Conservation (phyloP, 2,329 filamentous ascomycete species). For the Colletotrichum tabaci region DNA sequence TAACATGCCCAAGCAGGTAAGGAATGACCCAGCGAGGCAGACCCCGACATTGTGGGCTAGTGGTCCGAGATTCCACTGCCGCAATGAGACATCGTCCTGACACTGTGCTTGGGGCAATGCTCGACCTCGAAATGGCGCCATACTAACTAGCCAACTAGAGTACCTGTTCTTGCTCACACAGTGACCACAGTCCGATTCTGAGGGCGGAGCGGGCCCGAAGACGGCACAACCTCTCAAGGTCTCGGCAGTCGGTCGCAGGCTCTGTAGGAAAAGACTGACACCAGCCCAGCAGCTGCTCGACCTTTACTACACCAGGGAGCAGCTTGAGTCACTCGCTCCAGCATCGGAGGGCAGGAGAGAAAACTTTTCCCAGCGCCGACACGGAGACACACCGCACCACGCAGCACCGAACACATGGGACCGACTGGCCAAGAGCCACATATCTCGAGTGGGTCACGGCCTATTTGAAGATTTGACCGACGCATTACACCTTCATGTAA, state of each 20-base stretch:
- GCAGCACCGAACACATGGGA: not conserved
- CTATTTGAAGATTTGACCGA: slow-evolving; percentile 17
- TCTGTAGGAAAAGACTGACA: not conserved
- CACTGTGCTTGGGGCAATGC: not conserved
- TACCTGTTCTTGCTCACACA: slow-evolving; percentile 13
- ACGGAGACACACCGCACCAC: slow-evolving; percentile 2
- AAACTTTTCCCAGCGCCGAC: slow-evolving; percentile 15
- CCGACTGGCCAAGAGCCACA: slow-evolving; percentile 15
- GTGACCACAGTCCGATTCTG: not conserved
- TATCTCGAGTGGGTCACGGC: slow-evolving; percentile 8
- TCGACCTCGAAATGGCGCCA: not conserved
- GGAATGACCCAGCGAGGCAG: slow-evolving; percentile 15
- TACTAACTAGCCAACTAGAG: not conserved
- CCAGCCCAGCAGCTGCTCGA: not conserved
- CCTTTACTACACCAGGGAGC: not conserved
- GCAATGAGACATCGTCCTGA: not conserved
- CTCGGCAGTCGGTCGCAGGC: slow-evolving; percentile 17
- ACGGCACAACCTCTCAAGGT: slow-evolving; percentile 10
- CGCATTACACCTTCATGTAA: slow-evolving; percentile 23
- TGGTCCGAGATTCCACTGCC: slow-evolving; percentile 20
- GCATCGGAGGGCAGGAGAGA: not conserved
- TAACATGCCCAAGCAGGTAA: slow-evolving; percentile 5
- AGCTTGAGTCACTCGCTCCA: slow-evolving; percentile 10
- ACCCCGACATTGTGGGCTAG: slow-evolving; percentile 8
- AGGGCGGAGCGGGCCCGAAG: slow-evolving; percentile 27